Conservation (phyloP, 768 basidiomycete genomes). For the Pleurotus pulmonarius region DNA sequence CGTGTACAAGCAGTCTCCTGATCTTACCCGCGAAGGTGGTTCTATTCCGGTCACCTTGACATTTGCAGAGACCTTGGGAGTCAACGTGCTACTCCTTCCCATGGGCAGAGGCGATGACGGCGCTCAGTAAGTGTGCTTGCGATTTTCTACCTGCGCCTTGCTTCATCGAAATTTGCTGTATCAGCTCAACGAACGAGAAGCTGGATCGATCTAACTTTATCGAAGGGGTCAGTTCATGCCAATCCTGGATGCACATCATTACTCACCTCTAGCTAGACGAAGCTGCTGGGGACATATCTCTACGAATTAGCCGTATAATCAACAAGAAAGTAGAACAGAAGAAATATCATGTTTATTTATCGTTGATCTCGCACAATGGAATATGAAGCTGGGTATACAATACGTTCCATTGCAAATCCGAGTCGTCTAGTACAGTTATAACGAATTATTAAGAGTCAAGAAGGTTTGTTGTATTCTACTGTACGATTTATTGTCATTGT, state of each 20-base stretch:
- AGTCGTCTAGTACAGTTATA: background rate
- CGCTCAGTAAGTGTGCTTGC: conserved; percentile 62
- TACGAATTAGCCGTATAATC: conserved; percentile 51
- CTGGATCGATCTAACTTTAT: conserved; percentile 89
- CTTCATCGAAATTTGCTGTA: background rate
- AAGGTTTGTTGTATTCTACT: background rate
- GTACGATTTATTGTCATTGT: background rate
- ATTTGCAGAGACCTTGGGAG: conserved; percentile 82
- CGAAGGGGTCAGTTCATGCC: conserved; percentile 54
- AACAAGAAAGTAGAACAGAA: no score
- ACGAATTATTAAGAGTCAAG: no score
- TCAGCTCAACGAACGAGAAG: conserved; percentile 92
- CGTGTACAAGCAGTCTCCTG: conserved; percentile 74
- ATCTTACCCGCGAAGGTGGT: conserved; percentile 89
- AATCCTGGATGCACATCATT: conserved; percentile 2
- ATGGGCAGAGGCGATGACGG: conserved; percentile 96
- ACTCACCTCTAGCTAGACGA: conserved; percentile 40
- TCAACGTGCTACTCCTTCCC: conserved; percentile 86
- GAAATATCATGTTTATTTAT: no score
- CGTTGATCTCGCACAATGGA: no score
- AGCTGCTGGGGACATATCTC: conserved; percentile 77
- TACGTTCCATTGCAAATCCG: background rate
- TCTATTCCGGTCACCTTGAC: conserved; percentile 93
- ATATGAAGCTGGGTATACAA: no score
- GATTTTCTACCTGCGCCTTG: background rate